A percentile compares a stretch with the other conserved stretches of the same genome.
These are phyloP conservation scores for Podaxis sp. DNA, from an alignment of 768 basidiomycete genomes.

Conservation along the genomic window DNA sequence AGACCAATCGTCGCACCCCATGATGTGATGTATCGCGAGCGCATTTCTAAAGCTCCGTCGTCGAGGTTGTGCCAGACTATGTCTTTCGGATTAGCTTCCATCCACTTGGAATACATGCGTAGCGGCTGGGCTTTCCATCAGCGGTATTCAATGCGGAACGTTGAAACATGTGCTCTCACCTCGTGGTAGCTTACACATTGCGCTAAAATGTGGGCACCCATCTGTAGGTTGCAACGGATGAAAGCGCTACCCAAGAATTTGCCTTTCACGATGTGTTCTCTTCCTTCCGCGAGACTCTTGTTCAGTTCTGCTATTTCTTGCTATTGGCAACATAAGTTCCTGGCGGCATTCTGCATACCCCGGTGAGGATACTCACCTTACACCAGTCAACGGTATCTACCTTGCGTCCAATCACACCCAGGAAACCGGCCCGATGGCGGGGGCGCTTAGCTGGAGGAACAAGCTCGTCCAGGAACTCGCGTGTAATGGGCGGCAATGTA, in stretches of 20 bases:
- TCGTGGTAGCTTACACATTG: constrained; percentile 58
- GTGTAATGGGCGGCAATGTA: constrained; percentile 25
- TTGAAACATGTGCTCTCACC: constrained; percentile 26
- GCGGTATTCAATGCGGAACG: background rate
- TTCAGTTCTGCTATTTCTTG: constrained; percentile 54
- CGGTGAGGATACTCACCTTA: constrained; percentile 34
- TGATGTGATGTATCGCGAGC: constrained; percentile 51
- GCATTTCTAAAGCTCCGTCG: constrained; percentile 51
- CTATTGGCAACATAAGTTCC: constrained; percentile 23
- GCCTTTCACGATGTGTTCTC: constrained; percentile 36
- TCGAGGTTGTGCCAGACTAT: constrained; percentile 62
- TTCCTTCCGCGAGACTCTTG: constrained; percentile 37
- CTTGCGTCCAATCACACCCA: constrained; percentile 55
- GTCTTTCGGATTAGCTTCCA: constrained; percentile 54
- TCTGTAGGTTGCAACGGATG: constrained; percentile 69
- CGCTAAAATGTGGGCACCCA: constrained; percentile 70
- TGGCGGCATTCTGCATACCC: background rate
- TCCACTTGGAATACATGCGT: constrained; percentile 59
- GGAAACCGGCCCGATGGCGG: constrained; percentile 46
- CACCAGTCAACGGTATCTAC: constrained; percentile 70
- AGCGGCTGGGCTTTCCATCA: constrained; percentile 38
- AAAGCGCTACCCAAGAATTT: constrained; percentile 59
- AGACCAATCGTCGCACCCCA: constrained; percentile 59
- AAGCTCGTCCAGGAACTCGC: constrained; percentile 47
- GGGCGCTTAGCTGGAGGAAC: constrained; percentile 53